phyloP scores from a whole-genome alignment of 2,329 filamentous ascomycete species.

The Neoascochyta sp. region DNA sequence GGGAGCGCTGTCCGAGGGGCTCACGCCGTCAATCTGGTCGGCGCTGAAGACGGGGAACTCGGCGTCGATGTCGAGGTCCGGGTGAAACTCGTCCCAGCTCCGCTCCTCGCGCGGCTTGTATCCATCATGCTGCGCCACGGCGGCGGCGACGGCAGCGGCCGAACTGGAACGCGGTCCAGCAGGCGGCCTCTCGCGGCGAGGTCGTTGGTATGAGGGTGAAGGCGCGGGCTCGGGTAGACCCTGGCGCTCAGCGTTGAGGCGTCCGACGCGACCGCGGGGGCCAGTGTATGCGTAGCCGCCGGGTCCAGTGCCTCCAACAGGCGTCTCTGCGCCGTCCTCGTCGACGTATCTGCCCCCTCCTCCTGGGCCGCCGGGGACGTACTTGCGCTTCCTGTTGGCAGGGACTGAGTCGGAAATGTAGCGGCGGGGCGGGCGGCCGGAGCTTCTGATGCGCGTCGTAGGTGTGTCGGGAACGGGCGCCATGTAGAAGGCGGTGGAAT shows the following conservation, averaged over 20 bases:
- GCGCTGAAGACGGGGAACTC: conserved; percentile 74
- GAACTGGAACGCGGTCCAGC: conserved; percentile 72
- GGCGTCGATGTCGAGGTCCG: conserved; percentile 84
- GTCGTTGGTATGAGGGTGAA: conserved; percentile 43
- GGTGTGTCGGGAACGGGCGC: conserved; percentile 36
- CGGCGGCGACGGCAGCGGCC: conserved; percentile 81
- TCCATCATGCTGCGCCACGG: conserved; percentile 85
- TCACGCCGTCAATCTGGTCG: conserved; percentile 77
- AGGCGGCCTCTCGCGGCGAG: conserved; percentile 39
- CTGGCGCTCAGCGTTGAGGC: conserved; percentile 46
- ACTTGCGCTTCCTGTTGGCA: conserved; percentile 51
- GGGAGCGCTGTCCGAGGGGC: conserved; percentile 46
- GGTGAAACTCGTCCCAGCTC: conserved; percentile 97
- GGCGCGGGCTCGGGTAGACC: conserved; percentile 46
- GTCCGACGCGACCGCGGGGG: conserved; percentile 53
- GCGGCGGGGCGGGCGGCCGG: conserved; percentile 32
- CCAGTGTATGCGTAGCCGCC: conserved; percentile 51
- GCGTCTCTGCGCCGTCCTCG: conserved; percentile 61
- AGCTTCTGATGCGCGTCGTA: conserved; percentile 34
- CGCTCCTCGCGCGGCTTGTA: conserved; percentile 97
- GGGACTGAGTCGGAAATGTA: conserved; percentile 41
- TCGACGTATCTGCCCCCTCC: conserved; percentile 83
- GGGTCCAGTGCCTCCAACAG: conserved; percentile 49
- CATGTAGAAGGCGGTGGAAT: conserved; percentile 30
- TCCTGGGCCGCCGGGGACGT: conserved; percentile 81